Evolutionary conservation across 164 flowering plant genomes (phyloP), one percentile per base, ranked within the genome.

Genomic region (Tetrastigma voinierianum): DNA sequence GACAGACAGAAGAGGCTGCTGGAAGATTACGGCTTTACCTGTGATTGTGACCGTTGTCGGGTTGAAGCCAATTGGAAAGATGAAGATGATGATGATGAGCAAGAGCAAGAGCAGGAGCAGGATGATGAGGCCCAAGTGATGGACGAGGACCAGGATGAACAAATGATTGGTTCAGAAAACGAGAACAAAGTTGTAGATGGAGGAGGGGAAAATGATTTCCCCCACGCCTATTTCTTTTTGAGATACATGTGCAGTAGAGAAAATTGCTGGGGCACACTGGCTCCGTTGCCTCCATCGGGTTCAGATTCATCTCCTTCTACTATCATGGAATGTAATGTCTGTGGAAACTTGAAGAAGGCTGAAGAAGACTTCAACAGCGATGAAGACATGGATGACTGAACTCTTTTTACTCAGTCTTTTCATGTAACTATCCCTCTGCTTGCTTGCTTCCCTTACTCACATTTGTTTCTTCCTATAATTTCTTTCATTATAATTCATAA

Each of bases 321-420:
- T 64, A 47, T 84, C 9, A 72, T 90, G 87, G 98, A 94, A 75
- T 94, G 98, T 73, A 91, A 88, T 83, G 93, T 81, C 14, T 94
- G 97, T 70, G 93, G 96, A 17, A 73, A 67, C 43, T 68, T 86
- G 59, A 83, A 73, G 72, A 69, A 67, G 0, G 24, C 62, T 32
- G 75, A 79, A 60, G 75, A 78, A 54, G 66, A 43, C 15, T 18
- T 51, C 54, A 71, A 61, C 62, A 55, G 24, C 55, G 43, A 65
- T 51, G 44, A 66, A 49, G 74, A 52, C 10, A 49, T 65, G 70
- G 70, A 72, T 15, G 66, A 61, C 46, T 67, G 70, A 62, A n/a
- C 14, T 23, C 32, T n/a, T 24, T 9, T 58, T 21, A 15, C 32
- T 32, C n/a, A n/a, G n/a, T n/a, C n/a, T n/a, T 16, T 2, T 24